Conservation (phyloP, 768 basidiomycete genomes). For the Leucosporidium yakuticum region DNA sequence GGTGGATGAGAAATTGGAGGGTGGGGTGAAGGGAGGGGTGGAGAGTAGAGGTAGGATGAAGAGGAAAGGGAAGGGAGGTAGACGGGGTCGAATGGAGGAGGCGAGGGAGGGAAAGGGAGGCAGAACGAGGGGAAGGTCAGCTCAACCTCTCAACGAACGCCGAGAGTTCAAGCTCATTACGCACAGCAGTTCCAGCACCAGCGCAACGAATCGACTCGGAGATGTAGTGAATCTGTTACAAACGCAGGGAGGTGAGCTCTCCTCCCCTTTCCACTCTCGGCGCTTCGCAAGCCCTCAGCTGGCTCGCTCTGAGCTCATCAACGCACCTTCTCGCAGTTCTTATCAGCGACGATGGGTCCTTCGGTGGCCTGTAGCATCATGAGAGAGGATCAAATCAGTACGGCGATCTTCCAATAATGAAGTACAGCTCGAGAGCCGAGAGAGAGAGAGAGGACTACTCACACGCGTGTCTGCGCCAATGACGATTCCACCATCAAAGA, state of each 20-base stretch:
- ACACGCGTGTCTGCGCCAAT: conserved; percentile 87
- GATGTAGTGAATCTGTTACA: conserved; percentile 86
- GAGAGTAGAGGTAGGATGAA: background rate
- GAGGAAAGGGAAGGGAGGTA: background rate
- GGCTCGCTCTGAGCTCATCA: background rate
- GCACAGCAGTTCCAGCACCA: conserved; percentile 72
- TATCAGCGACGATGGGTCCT: conserved; percentile 91
- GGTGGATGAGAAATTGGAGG: no score
- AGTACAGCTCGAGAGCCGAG: background rate
- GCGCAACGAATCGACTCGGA: conserved; percentile 93
- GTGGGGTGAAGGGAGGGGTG: background rate
- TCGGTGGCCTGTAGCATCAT: conserved; percentile 58
- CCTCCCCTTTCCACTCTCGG: background rate
- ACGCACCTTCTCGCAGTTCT: conserved; percentile 97
- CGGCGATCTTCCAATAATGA: background rate
- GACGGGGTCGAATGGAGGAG: background rate
- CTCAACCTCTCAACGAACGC: no score
- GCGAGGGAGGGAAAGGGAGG: no score
- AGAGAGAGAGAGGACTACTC: no score
- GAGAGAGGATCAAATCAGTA: no score
- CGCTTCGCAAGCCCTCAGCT: background rate
- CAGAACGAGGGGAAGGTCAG: no score
- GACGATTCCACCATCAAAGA: conserved; percentile 79
- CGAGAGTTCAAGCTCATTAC: no score
- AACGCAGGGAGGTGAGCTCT: no score